Evolutionary conservation across 192 early-diverging fungal genomes (phyloP), one percentile per base, ranked within the genome.

Genomic region (Gorgonomyces haynaldii): DNA sequence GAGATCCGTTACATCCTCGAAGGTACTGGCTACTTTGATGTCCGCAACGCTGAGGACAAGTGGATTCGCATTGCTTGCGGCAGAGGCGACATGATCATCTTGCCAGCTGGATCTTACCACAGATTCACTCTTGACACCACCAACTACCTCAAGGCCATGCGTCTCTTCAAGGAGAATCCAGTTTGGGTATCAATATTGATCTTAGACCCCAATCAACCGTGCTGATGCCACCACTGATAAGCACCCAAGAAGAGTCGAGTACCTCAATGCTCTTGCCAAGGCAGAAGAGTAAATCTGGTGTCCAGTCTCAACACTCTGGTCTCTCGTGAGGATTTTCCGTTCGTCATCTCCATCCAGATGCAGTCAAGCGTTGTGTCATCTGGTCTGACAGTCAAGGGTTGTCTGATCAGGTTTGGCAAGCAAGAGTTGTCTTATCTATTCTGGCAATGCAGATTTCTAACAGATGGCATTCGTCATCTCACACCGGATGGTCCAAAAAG

Each of bases 61-160:
- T 98, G 91, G 95, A 84, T 98, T 46, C 81, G 95, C 43, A 88
- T 98, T 56, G 56, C 58, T 12, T 68, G 85, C 19, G 66, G 65
- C 22, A 58, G 58, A 30, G 79, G 80, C 0, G 95, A 96, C 52
- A 50, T 94, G 74, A 74, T 98, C 37, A 73, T 98, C 32, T 61
- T 98, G 57, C 93, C 93, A 0, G 83, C 88, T 17, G 93, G 91
- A 30, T 87, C 91, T 54, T 98, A 94, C 58, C 94, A 98, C 60
- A 82, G 94, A 39, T 98, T 98, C 58, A 96, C 86, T 10, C 67
- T 89, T 17, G 91, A 98, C 61, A 66, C 72, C 9, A 75, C 62
- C 48, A 83, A 98, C 67, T 88, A 87, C 57, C 70, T 95, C 45
- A 80, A 82, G 44, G 85, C 85, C 7, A 87, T 90, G 81, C 78